Evolutionary conservation across 331 rosid genomes (phyloP).

Genomic region (Ulmus americana): DNA sequence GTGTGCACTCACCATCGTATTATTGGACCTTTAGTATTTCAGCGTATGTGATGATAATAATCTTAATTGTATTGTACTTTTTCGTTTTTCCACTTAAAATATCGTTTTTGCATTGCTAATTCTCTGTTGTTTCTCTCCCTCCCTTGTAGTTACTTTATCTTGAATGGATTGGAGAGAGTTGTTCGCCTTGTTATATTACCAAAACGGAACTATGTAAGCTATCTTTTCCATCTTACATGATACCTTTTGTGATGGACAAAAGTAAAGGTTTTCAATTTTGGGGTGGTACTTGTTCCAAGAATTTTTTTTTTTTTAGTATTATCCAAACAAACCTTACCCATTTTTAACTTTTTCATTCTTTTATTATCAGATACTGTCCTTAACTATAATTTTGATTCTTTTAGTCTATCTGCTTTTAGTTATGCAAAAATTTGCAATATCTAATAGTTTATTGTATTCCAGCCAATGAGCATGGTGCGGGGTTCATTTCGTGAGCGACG

Average conservation of each 20-base stretch:
- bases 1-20: background rate
- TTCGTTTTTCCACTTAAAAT: background rate
- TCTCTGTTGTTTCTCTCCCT: conserved; percentile 1
- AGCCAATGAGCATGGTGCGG: conserved; percentile 85
- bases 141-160: conserved; percentile 65
- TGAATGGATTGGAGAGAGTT: conserved; percentile 92
- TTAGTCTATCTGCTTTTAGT: background rate
- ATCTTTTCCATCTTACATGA: conserved; percentile 5
- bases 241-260: conserved; percentile 13
- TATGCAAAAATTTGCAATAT: background rate
- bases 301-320: background rate
- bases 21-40: background rate
- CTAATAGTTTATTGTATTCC: conserved; percentile 24
- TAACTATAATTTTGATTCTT: background rate
- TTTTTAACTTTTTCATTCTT: background rate
- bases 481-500: conserved; percentile 68
- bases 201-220: conserved; percentile 87
- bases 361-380: background rate
- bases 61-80: background rate
- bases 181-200: conserved; percentile 76
- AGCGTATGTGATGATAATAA: background rate
- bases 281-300: background rate
- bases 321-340: background rate
- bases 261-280: conserved; percentile 10
- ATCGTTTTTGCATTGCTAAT: background rate